Base-by-base conservation (phyloP, 768 basidiomycete species). In the Tremella yokohamensis region DNA sequence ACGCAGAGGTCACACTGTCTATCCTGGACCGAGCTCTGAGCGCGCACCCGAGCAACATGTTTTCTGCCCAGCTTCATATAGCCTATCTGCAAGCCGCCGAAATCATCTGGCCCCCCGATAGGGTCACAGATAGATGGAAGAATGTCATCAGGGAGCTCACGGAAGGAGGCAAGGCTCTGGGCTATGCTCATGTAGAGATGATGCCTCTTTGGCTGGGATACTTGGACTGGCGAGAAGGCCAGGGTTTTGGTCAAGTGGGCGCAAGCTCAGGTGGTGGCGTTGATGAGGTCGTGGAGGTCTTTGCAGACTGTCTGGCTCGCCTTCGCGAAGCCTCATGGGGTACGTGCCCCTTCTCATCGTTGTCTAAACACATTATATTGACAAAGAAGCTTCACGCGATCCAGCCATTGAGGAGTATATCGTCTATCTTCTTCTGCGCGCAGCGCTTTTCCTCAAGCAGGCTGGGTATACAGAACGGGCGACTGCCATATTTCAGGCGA, bases 401-500 rank as follows among this genome's bases (percentile, higher is more conserved):
- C 67, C 66, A 56, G 19, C 64, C 60, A 52, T 61, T n/a, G 77
- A 78, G 48, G 75, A 74, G 19, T 76, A 77, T 56, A 62, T 66
- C 20, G 57, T 79, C n/a, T 78, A 78, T 57, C 66, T 79, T 1
- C 58, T 79, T 49, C 62, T 78, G 3, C 62, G 78, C 20, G 66
- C 68, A 0, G 70, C 69, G 20, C 57, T 77, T 2, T 73, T 78
- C 53, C 61, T 80, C 1, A 68, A 68, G 22, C 75, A 78, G 56
- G 75, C 78, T 4, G 79, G 77, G 19, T 79, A 73, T 56, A 44
- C 65, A 6, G 79, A 80, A 57, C 57, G 78, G 34, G 76, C 76
- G 0, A 50, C 74, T 34, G 78, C 78, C 0, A 52, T 70, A 3
- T 74, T 78, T 37, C 79, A 80, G 57, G 77, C 69, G 1, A 58